phyloP scores from a whole-genome alignment of 305 asterid genomes.

The Fraxinus sp. region DNA sequence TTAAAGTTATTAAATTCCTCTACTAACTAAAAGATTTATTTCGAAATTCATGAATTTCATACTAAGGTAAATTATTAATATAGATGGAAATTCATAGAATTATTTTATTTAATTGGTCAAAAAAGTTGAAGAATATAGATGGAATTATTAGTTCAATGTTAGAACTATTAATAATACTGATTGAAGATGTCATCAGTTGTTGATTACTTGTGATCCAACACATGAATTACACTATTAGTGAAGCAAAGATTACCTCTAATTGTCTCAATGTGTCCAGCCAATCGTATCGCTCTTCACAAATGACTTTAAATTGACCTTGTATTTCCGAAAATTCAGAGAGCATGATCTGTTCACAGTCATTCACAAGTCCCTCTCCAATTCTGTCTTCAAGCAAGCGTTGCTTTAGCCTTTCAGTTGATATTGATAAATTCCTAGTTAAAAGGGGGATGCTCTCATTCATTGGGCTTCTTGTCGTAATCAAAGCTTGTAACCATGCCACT shows the following conservation, averaged over 20 bases:
- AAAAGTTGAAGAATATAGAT: not conserved
- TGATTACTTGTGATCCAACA: not conserved
- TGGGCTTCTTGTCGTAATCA: constrained; percentile 60
- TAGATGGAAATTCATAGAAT: not conserved
- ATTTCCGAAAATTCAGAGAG: constrained; percentile 76
- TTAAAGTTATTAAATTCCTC: not conserved
- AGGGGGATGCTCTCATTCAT: constrained; percentile 47
- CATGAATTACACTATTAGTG: not conserved
- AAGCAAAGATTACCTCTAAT: constrained; percentile 58
- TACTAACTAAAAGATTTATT: not conserved
- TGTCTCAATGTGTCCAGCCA: constrained; percentile 77
- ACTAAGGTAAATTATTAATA: not conserved
- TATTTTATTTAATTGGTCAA: not conserved
- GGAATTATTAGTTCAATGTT: not conserved
- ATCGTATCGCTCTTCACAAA: constrained; percentile 70
- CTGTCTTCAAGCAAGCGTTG: constrained; percentile 75
- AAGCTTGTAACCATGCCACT: constrained; percentile 79
- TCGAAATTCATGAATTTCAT: not conserved
- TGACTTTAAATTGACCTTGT: constrained; percentile 67
- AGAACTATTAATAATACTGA: not conserved
- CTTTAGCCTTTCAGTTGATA: constrained; percentile 76
- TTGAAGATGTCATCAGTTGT: not conserved
- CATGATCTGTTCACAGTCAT: constrained; percentile 89
- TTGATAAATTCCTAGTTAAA: constrained; percentile 62
- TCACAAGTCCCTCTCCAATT: constrained; percentile 61